phyloP scores from a whole-genome alignment of 805 yeast genomes.

The Saccharomycopsis vini region DNA sequence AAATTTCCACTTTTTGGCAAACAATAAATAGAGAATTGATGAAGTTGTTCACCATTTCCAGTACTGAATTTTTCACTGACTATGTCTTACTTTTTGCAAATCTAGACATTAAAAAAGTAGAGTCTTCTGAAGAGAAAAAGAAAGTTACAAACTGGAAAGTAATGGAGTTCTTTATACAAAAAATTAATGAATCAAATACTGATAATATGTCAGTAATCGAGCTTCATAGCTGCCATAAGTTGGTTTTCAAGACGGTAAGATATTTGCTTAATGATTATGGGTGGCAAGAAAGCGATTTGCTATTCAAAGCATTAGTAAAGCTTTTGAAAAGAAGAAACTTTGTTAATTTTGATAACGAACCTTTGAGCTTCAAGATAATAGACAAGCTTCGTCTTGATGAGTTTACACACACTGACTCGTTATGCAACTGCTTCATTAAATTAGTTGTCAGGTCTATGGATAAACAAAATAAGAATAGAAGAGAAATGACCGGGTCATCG shows the following conservation, averaged over 20 bases:
- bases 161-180: constrained; percentile 4
- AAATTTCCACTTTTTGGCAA: not conserved
- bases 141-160: constrained; percentile 3
- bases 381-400: constrained; percentile 1
- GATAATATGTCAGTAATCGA: not conserved
- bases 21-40: not conserved
- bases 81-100: constrained; percentile 4
- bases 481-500: too few relatives aligned
- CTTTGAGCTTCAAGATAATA: constrained; percentile 8
- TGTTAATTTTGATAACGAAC: constrained; percentile 13
- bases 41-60: not conserved
- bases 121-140: too few relatives aligned
- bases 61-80: not conserved
- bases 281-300: constrained; percentile 6
- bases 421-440: constrained; percentile 15
- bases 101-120: not conserved
- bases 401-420: constrained; percentile 6
- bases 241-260: constrained; percentile 4
- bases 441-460: constrained; percentile 7
- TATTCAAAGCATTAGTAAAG: constrained; percentile 14
- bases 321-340: constrained; percentile 17
- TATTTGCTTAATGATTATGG: constrained; percentile 1
- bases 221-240: constrained; percentile 3
- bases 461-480: too few relatives aligned
- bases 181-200: not conserved